These are phyloP conservation scores for Aspergillus caelatus DNA, from an alignment of 2,329 filamentous ascomycete genomes.

Conservation along the genomic window DNA sequence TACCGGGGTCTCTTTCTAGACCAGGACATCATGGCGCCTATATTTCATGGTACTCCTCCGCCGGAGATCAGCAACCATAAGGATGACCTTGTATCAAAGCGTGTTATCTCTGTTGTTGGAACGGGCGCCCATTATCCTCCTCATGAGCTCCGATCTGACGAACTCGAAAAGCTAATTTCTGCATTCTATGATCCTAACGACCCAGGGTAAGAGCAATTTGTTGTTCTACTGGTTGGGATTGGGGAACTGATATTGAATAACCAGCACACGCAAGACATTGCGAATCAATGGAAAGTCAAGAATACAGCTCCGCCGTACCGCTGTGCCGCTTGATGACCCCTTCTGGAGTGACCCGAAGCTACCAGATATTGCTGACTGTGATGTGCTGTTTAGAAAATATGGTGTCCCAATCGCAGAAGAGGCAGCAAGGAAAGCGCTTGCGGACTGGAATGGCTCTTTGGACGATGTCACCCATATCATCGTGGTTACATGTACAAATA, in stretches of 20 bases:
- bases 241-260: not conserved
- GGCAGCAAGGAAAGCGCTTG: not conserved
- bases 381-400: constrained; percentile 1
- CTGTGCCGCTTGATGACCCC: not conserved
- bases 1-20: no score
- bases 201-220: not conserved
- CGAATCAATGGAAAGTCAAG: not conserved
- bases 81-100: not conserved
- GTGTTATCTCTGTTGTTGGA: not conserved
- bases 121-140: not conserved
- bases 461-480: constrained; percentile 1
- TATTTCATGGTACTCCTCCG: not conserved
- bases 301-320: not conserved
- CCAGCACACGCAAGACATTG: not conserved
- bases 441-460: not conserved
- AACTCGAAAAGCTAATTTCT: not conserved
- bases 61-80: not conserved
- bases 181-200: not conserved
- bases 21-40: not conserved
- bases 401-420: not conserved
- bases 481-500: constrained; percentile 7
- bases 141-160: not conserved
- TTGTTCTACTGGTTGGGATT: not conserved
- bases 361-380: not conserved
- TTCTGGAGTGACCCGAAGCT: not conserved